Evolutionary conservation across 345 rosid genomes (phyloP).

Genomic region (Dovyalis caffra): DNA sequence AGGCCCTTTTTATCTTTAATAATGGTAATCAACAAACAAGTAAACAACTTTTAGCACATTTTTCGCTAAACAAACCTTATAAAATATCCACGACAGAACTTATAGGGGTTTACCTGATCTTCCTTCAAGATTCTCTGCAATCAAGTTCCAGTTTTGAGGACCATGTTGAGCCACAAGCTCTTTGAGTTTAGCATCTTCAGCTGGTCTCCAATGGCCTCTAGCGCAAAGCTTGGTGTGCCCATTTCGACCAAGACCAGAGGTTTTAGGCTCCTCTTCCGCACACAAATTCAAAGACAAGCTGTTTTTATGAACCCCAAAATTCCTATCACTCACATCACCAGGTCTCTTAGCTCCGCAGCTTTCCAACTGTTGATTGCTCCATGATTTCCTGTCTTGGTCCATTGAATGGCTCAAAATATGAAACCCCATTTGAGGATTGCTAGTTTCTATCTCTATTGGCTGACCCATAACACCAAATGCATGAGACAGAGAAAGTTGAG

Average conservation of each 20-base stretch:
- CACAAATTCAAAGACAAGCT: conserved; percentile 24
- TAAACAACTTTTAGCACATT: background rate
- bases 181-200: conserved; percentile 77
- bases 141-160: conserved; percentile 95
- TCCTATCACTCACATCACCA: conserved; percentile 24
- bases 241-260: conserved; percentile 23
- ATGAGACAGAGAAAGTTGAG: conserved; percentile 25
- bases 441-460: conserved; percentile 3
- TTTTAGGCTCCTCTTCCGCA: conserved; percentile 21
- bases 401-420: conserved; percentile 29
- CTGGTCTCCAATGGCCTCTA: conserved; percentile 95
- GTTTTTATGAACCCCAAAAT: conserved; percentile 21
- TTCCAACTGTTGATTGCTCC: conserved; percentile 21
- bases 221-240: conserved; percentile 51
- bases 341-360: conserved; percentile 23
- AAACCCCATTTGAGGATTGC: conserved; percentile 31
- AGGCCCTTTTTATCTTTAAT: background rate
- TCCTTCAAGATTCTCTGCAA: conserved; percentile 79
- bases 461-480: conserved; percentile 15
- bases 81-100: background rate
- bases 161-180: conserved; percentile 77
- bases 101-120: conserved; percentile 61
- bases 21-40: background rate
- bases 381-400: conserved; percentile 15
- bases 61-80: background rate